Evolutionary conservation across 1,284 basidiomycete species (phyloP), one percentile per base, ranked within the genome.

Genomic region (Apiotrichum laibachii): DNA sequence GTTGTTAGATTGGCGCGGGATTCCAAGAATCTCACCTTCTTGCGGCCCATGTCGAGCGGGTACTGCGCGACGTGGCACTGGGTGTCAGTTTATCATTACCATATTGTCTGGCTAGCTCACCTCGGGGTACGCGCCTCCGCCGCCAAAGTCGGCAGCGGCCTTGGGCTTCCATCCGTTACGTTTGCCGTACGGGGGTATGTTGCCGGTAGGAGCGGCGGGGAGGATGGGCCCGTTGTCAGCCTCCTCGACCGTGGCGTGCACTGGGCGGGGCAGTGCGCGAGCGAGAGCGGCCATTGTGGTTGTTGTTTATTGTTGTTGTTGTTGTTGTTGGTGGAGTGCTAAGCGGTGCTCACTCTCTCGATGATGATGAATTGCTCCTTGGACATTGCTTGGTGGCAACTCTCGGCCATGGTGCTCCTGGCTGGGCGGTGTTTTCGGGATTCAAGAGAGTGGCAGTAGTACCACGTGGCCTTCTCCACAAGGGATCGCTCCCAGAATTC

Each of bases 81-180:
- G 13, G n/a, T 31, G 33, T 39, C 26, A 26, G 18, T n/a, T 16
- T n/a, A 11, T 18, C 18, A 18, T 11, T 11, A 9, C 18, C n/a
- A n/a, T n/a, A n/a, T n/a, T 10, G 10, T 16, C 40, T 13, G n/a
- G 4, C 2, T 19, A 44, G 64, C 72, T 61, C 56, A 78, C 76
- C 69, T 99, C 95, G 1, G 96, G 95, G 79, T 90, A 99, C 55
- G 94, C 85, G 67, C 95, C 95, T 65, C 95, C 95, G 71, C 93
- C 92, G 52, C 86, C 90, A 79, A 89, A 98, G 71, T 98, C 93
- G 57, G 88, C 87, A 62, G 84, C 84, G 21, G 83, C 82, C 45
- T 84, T 84, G 21, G 95, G 95, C 71, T 86, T 90, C 95, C 95
- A 99, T 60, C 86, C 88, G 65, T 78, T 82, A 60, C 95, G 84